A percentile compares a stretch with the other conserved stretches of the same genome.
Evolutionary conservation across 2,329 filamentous ascomycete species (phyloP).

Genomic region (Magnaporthiopsis poae): DNA sequence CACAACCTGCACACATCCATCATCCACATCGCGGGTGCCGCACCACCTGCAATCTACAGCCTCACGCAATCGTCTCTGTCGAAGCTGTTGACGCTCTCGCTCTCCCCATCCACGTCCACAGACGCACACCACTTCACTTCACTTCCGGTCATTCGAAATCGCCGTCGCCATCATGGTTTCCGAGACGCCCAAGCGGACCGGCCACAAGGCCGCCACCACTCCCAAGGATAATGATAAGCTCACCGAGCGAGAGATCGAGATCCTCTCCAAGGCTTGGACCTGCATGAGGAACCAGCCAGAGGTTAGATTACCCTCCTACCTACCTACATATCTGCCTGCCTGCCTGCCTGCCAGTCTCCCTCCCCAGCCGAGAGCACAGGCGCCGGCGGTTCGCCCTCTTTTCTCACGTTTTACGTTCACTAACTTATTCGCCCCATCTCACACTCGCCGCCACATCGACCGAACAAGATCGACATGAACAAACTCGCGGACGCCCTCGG

Average conservation of each 20-base stretch:
- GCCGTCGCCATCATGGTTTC: neutral
- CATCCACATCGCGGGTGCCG: no score
- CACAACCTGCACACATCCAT: neutral
- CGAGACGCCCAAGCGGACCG: constrained; percentile 1
- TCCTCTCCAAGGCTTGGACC: constrained; percentile 17
- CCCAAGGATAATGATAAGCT: constrained; percentile 9
- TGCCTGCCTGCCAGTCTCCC: neutral
- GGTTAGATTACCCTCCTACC: constrained; percentile 11
- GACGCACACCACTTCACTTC: neutral
- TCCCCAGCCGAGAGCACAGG: neutral
- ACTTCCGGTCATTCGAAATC: neutral
- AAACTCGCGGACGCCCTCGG: constrained; percentile 15
- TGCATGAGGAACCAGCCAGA: constrained; percentile 19
- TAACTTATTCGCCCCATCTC: neutral
- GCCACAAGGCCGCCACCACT: neutral
- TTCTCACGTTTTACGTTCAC: neutral
- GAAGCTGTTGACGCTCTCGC: no score
- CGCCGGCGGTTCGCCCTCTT: neutral
- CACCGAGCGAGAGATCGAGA: constrained; percentile 17
- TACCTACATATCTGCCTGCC: neutral
- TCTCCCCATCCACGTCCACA: neutral
- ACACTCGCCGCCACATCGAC: neutral
- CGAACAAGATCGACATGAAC: constrained; percentile 16
- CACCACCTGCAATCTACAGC: neutral
- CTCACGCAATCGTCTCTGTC: no score